Percentiles rank a stretch among this genome's conserved stretches.
These are phyloP conservation scores for Gyromitra esculenta DNA, from an alignment of 2,329 filamentous ascomycete genomes.

Conservation along the genomic window DNA sequence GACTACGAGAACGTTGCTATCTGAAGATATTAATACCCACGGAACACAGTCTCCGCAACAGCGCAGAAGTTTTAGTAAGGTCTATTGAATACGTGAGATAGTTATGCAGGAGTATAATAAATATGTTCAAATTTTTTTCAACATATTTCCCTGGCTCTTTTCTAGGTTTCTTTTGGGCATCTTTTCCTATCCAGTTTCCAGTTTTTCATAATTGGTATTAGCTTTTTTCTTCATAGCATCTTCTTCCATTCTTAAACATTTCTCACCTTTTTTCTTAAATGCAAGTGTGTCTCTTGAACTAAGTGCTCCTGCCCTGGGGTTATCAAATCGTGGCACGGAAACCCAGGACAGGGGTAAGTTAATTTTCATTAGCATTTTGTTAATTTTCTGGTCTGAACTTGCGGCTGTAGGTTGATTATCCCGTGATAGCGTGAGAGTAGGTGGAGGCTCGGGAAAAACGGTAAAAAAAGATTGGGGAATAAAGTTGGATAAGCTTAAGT, in stretches of 20 bases:
- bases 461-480: slow-evolving; percentile 1
- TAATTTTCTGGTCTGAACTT: neutral
- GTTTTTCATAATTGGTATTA: neutral
- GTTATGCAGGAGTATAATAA: neutral
- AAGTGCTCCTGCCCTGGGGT: slow-evolving; percentile 1
- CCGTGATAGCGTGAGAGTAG: neutral
- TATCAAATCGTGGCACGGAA: neutral
- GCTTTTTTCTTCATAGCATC: neutral
- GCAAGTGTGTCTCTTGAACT: neutral
- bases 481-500: neutral
- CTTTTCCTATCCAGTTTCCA: neutral
- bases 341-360: slow-evolving; percentile 23
- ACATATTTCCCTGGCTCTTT: neutral
- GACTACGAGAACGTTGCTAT: slow-evolving; percentile 15
- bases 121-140: neutral
- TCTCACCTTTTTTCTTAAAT: slow-evolving; percentile 15
- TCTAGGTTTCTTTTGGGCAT: neutral
- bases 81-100: slow-evolving; percentile 19
- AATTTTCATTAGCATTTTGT: slow-evolving; percentile 20
- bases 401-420: neutral
- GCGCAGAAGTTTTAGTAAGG: slow-evolving; percentile 38
- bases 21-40: slow-evolving; percentile 33
- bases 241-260: slow-evolving; percentile 5
- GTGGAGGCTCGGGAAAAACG: neutral
- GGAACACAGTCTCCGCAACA: slow-evolving; percentile 25